Evolutionary conservation across 2,329 filamentous ascomycete species (phyloP).

Genomic region (Ascochyta koolunga): DNA sequence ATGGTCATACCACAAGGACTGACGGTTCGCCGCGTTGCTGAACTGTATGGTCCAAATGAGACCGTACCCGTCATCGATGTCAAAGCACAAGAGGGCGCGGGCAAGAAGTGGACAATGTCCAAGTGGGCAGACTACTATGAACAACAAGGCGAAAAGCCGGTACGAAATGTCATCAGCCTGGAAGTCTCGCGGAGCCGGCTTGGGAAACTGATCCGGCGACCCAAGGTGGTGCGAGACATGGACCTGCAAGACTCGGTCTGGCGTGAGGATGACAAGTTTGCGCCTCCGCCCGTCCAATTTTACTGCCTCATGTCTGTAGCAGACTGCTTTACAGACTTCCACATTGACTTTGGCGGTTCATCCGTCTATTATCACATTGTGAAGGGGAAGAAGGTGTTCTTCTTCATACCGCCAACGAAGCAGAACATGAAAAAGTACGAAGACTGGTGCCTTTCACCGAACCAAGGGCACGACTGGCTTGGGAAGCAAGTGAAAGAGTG

Average conservation of each 20-base stretch:
- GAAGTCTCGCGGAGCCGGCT: conserved; percentile 70
- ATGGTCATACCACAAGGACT: conserved; percentile 71
- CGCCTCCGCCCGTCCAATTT: conserved; percentile 69
- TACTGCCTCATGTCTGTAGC: conserved; percentile 74
- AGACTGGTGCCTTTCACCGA: conserved; percentile 71
- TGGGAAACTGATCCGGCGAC: conserved; percentile 66
- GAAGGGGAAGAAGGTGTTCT: conserved; percentile 72
- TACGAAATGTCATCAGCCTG: conserved; percentile 72
- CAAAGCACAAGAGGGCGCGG: conserved; percentile 70
- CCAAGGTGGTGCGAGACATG: conserved; percentile 69
- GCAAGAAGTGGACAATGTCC: conserved; percentile 68
- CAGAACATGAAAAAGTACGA: conserved; percentile 73
- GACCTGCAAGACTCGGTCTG: conserved; percentile 63
- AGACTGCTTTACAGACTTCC: conserved; percentile 74
- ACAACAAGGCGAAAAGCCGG: conserved; percentile 64
- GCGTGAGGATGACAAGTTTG: conserved; percentile 60
- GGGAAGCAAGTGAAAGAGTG: conserved; percentile 69
- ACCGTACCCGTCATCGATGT: conserved; percentile 72
- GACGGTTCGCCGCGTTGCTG: conserved; percentile 67
- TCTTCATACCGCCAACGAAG: conserved; percentile 72
- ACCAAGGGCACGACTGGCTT: conserved; percentile 70
- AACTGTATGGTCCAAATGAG: conserved; percentile 68
- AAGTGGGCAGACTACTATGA: conserved; percentile 74
- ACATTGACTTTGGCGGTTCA: conserved; percentile 74
- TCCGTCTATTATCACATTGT: conserved; percentile 74